These are phyloP conservation scores for Hemisphaericaspora lyxosophila DNA, from an alignment of 1,139 yeast genomes.

Conservation along the genomic window DNA sequence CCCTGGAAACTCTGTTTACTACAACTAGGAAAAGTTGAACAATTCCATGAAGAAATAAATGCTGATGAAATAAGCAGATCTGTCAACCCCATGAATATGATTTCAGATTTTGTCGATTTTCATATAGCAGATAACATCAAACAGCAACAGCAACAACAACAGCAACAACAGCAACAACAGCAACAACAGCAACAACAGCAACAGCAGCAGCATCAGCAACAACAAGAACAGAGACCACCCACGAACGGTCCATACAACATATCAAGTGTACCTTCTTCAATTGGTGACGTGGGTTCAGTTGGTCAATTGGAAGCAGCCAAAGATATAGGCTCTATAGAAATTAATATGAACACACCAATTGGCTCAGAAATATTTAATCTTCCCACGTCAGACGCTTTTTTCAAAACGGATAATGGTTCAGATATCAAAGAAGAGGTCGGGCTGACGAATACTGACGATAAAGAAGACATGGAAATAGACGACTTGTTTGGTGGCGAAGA, in stretches of 20 bases:
- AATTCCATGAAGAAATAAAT: conserved; percentile 3
- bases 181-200: conserved; percentile 4
- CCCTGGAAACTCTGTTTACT: conserved; percentile 64
- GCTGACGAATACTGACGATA: conserved; percentile 29
- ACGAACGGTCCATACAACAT: conserved; percentile 21
- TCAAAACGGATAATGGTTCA: conserved; percentile 10
- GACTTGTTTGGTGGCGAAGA: conserved; percentile 45
- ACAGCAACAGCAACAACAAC: conserved; percentile 12
- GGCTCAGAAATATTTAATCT: conserved; percentile 26
- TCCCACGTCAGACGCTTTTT: conserved; percentile 19
- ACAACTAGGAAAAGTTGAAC: conserved; percentile 44
- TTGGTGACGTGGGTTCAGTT: conserved; percentile 14
- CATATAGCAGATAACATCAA: conserved; percentile 25
- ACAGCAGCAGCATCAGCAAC: too few species aligned
- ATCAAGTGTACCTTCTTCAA: conserved; percentile 28
- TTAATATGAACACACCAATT: conserved; percentile 19
- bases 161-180: too few species aligned
- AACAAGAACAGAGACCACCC: conserved; percentile 3
- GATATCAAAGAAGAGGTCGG: conserved; percentile 20
- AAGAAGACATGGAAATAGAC: conserved; percentile 34
- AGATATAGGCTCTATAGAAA: conserved; percentile 14
- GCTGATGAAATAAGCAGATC: conserved; percentile 4
- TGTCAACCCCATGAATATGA: conserved; percentile 33
- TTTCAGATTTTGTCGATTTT: conserved; percentile 40
- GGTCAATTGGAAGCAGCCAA: conserved; percentile 21